Base-by-base conservation (phyloP, 2,329 filamentous ascomycete species). In the Trichoderma sp. region DNA sequence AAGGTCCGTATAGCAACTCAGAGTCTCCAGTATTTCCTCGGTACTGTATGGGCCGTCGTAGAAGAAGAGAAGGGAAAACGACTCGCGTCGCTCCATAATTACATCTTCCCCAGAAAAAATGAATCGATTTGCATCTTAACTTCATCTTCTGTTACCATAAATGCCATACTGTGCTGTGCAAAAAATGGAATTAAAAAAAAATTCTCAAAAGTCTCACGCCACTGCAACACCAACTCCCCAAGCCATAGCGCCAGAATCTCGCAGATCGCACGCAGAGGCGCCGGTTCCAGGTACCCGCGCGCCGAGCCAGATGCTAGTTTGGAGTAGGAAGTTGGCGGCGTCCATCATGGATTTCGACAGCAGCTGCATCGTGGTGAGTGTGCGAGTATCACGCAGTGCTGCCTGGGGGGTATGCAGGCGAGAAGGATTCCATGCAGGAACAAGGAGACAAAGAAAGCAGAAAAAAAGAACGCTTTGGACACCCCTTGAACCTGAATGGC, bases 181-280 rank as follows among this genome's bases (percentile, higher is more conserved):
- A 31, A 40, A 40, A 19, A 16, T 16, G 37, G 7, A 16, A 40
- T 27, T 4, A 2, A 16, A 4, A 43, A 59, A 59, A 27, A 35
- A 14, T 21, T 37, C 35, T 29, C 24, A 40, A n/a, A 58, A 49
- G 47, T 2, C 4, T 24, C 47, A 49, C 47, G 57, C 57, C 57
- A 59, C 57, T 59, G 57, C 35, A 59, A 59, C 57, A 29, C 57
- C 57, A 59, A 14, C 3, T 35, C 43, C n/a, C 29, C 57, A 8
- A 59, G 35, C 31, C 55, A 58, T n/a, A 5, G 53, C 49, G 53
- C 53, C 29, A 35, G 16, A n/a, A 31, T 57, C 27, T 57, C 31
- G 27, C 55, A 35, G 27, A n/a, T 57, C 33, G 33, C 11, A 35
- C 31, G 10, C 7, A 57, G 33, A 33, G n/a, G 47, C 47, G 40